Evolutionary conservation across 768 basidiomycete genomes (phyloP), one percentile per base, ranked within the genome.

Genomic region (Pisolithus albus): DNA sequence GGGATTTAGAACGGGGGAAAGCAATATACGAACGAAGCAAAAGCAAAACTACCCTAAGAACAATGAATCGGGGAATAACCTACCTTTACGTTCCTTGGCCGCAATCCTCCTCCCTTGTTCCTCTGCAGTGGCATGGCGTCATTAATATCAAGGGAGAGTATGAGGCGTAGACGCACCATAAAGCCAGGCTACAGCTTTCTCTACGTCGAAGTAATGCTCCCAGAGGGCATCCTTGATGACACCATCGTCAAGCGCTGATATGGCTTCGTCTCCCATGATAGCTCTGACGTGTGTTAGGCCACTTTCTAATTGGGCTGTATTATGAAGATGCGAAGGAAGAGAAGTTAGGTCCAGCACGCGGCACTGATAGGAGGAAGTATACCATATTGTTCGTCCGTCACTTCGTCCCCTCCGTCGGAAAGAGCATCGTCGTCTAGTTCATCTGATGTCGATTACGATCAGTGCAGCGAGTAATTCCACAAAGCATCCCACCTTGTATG

Each of bases 371-470:
- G 15, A 32, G 42, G 28, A 46, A 28, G 61, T 70, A 46, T 59
- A 92, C 93, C 84, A 67, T 85, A 80, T 59, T 97, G 82, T 54
- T 92, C 88, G 38, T 80, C 75, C n/a, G 86, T 85, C 72, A 94
- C 77, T 24, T 86, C 83, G 43, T 84, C 86, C n/a, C 76, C 84
- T 36, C 81, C 87, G 61, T 90, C 86, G 19, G 83, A 86, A 46
- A 89, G 68, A 11, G 80, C 82, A 58, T 84, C 83, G 59, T 94
- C 92, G 43, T 92, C 85, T 57, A 94, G 76, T 70, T 92, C 93
- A 65, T 84, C 94, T 92, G 59, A n/a, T 55, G 26, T 43, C 21
- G 11, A 21, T 39, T 46, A 32, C 30, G 10, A 52, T 9, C 50
- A 49, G 52, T 45, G 46, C 36, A 24, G 2, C 50, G 24, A 44